Conservation (phyloP, 352 stramenopile species). For the Phytophthora vignae region DNA sequence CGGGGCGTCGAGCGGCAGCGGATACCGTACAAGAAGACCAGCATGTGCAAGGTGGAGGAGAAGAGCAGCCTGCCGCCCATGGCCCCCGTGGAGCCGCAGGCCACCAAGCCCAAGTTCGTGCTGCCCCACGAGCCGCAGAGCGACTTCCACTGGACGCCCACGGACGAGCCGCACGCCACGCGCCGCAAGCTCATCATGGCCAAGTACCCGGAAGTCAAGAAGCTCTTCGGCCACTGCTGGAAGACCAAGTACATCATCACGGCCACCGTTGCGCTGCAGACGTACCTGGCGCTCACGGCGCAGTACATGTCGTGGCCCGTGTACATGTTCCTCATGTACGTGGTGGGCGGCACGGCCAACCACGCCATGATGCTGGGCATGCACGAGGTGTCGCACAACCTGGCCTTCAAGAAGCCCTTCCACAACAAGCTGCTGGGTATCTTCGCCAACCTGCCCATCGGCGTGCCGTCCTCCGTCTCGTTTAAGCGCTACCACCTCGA, state of each 20-base stretch:
- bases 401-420: conserved; percentile 93
- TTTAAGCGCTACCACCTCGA: conserved; percentile 99
- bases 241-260: conserved; percentile 90
- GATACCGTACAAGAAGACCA: background rate
- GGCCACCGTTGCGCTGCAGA: conserved; percentile 82
- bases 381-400: conserved; percentile 97
- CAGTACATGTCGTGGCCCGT: conserved; percentile 70
- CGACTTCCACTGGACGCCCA: conserved; percentile 88
- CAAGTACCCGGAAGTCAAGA: conserved; percentile 92
- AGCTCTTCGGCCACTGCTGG: conserved; percentile 87
- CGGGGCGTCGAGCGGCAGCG: conserved; percentile 22
- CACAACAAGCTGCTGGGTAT: conserved; percentile 94
- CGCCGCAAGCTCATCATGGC: conserved; percentile 85
- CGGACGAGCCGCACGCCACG: conserved; percentile 89
- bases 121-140: conserved; percentile 49
- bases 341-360: conserved; percentile 93
- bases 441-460: conserved; percentile 94
- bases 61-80: conserved; percentile 44
- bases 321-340: conserved; percentile 79
- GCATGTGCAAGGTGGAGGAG: conserved; percentile 64
- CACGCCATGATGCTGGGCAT: conserved; percentile 96
- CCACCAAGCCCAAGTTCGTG: conserved; percentile 55
- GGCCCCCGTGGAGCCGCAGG: conserved; percentile 49
- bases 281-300: conserved; percentile 76
- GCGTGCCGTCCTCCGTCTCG: conserved; percentile 90